These are phyloP conservation scores for Boletus edulis DNA, from an alignment of 768 basidiomycete species.

Conservation along the genomic window DNA sequence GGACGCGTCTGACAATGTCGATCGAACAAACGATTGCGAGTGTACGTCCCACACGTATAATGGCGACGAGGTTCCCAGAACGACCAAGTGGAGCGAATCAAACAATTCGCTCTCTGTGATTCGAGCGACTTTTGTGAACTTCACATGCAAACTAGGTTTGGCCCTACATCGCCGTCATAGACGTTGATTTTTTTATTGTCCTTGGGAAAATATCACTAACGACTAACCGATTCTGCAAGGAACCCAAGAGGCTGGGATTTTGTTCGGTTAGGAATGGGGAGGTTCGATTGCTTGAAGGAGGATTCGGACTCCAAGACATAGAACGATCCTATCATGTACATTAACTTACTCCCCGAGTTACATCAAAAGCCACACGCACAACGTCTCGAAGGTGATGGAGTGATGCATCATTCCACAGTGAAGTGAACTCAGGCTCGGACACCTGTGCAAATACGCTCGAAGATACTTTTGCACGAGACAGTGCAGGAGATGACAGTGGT, in stretches of 20 bases:
- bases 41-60: constrained; percentile 61
- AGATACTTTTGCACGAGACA: not conserved
- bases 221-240: constrained; percentile 60
- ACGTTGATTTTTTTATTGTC: not conserved
- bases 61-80: constrained; percentile 66
- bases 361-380: constrained; percentile 14
- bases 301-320: constrained; percentile 63
- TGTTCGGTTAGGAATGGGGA: constrained; percentile 74
- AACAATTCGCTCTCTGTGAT: constrained; percentile 49
- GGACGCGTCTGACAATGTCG: constrained; percentile 32
- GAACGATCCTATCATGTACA: constrained; percentile 40
- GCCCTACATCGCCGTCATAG: constrained; percentile 39
- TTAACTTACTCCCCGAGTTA: constrained; percentile 1
- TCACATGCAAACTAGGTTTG: constrained; percentile 43
- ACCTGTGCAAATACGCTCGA: not conserved
- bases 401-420: constrained; percentile 21
- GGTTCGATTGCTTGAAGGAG: constrained; percentile 31
- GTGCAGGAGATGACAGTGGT: not conserved
- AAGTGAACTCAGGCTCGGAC: not conserved
- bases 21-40: constrained; percentile 56
- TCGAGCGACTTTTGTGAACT: constrained; percentile 39
- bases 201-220: not conserved
- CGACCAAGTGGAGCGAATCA: constrained; percentile 49
- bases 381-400: constrained; percentile 1
- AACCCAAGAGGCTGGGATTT: constrained; percentile 46